A percentile compares a stretch with the other conserved stretches of the same genome.
phyloP scores from a whole-genome alignment of 164 flowering plant genomes.

The Macadamia tetraphylla region DNA sequence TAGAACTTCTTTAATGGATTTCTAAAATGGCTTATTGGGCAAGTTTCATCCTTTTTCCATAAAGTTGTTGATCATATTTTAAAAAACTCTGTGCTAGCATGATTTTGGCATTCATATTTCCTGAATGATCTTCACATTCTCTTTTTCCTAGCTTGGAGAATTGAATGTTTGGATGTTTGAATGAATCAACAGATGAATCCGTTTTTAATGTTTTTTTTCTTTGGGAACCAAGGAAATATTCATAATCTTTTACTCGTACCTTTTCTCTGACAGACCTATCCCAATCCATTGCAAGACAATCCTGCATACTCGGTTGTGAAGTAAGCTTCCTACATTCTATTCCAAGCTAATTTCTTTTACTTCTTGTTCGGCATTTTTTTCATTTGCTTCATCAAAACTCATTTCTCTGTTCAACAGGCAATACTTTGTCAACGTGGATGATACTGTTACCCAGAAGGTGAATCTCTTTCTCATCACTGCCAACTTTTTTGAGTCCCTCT shows the following conservation, averaged over 20 bases:
- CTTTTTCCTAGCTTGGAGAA: too few species aligned
- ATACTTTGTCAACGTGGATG: slow-evolving; percentile 16
- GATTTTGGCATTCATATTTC: too few species aligned
- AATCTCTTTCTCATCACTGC: slow-evolving; percentile 6
- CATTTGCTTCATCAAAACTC: background rate
- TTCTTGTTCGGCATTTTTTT: background rate
- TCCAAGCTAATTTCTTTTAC: background rate
- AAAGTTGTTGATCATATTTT: too few species aligned
- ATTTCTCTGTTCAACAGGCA: background rate
- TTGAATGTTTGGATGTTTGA: too few species aligned
- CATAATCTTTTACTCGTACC: background rate
- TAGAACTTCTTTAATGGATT: background rate
- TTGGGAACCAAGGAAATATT: too few species aligned
- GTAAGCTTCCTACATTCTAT: slow-evolving; percentile 34
- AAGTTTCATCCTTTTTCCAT: too few species aligned
- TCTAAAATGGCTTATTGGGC: too few species aligned
- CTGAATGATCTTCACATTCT: too few species aligned
- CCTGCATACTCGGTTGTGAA: slow-evolving; percentile 85
- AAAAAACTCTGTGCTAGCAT: too few species aligned
- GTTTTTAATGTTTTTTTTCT: too few species aligned
- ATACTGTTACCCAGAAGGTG: slow-evolving; percentile 80
- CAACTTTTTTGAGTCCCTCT: background rate
- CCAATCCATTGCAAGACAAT: slow-evolving; percentile 75
- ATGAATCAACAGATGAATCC: too few species aligned
- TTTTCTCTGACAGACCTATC: slow-evolving; percentile 44